Percentiles rank a stretch among this genome's conserved stretches.
phyloP scores from a whole-genome alignment of 352 stramenopile species.

The Pythium aquatile region DNA sequence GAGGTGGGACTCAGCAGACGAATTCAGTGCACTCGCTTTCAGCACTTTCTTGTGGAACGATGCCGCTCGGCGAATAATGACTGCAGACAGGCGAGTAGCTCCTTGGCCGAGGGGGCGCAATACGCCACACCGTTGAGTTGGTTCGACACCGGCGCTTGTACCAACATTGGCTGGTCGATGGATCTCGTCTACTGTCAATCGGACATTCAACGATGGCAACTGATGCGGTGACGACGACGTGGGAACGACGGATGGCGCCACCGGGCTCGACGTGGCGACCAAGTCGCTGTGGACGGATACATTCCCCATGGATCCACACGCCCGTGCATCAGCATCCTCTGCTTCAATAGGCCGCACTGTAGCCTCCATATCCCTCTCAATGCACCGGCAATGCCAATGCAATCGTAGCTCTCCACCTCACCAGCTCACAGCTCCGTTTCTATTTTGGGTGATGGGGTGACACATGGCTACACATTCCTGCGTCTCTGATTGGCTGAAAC shows the following conservation, averaged over 20 bases:
- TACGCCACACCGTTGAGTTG: neutral
- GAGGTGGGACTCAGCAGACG: conserved; percentile 21
- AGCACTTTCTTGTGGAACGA: conserved; percentile 35
- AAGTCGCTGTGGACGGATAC: neutral
- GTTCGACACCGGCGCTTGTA: neutral
- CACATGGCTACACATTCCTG: conserved; percentile 17
- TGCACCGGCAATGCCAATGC: neutral
- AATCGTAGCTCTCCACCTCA: neutral
- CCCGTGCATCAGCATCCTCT: neutral
- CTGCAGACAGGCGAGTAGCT: conserved; percentile 5
- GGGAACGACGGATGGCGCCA: neutral
- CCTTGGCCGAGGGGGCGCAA: neutral
- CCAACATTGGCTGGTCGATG: neutral
- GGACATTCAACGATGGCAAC: neutral
- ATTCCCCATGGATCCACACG: neutral
- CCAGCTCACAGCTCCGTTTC: neutral
- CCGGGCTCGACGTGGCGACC: neutral
- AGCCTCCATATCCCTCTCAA: neutral
- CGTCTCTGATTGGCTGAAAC: neutral
- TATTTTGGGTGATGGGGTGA: neutral
- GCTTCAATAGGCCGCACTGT: neutral
- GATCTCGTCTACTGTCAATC: neutral
- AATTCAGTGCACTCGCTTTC: conserved; percentile 25
- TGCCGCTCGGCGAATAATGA: conserved; percentile 5
- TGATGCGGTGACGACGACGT: neutral